Percentiles rank a stretch among this genome's conserved stretches.
Conservation (phyloP, 306 rosid genomes). For the Quillaja saponaria region DNA sequence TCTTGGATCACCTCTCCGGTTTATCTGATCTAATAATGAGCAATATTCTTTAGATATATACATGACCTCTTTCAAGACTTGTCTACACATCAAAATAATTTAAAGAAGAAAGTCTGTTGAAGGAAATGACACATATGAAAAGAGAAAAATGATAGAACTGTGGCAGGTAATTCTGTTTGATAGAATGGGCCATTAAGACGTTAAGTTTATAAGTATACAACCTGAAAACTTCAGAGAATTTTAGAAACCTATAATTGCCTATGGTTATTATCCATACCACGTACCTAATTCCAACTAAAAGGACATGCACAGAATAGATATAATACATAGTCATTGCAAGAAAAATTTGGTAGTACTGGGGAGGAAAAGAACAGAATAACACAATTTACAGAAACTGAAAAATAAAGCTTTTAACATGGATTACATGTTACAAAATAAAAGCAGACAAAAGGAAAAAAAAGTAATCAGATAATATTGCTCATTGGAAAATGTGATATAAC, state of each 20-base stretch:
- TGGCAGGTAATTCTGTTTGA: slow-evolving; percentile 3
- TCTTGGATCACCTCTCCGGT: slow-evolving; percentile 60
- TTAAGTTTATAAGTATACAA: neutral
- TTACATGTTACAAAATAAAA: too few relatives aligned
- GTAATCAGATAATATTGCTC: too few relatives aligned
- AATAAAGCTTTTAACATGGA: too few relatives aligned
- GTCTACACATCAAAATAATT: neutral
- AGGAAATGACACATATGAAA: slow-evolving; percentile 9
- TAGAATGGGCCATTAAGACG: slow-evolving; percentile 21
- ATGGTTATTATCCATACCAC: neutral
- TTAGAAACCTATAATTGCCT: slow-evolving; percentile 13
- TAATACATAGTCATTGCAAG: slow-evolving; percentile 5
- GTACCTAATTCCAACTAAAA: slow-evolving; percentile 23
- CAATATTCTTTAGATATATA: slow-evolving; percentile 40
- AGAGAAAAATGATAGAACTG: neutral
- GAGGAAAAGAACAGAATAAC: neutral
- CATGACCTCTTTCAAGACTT: slow-evolving; percentile 15
- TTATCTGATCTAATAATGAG: slow-evolving; percentile 66
- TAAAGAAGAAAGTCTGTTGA: slow-evolving; percentile 23
- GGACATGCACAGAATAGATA: slow-evolving; percentile 3
- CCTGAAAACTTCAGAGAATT: slow-evolving; percentile 11
- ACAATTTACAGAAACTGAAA: neutral
- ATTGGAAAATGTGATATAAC: too few relatives aligned
- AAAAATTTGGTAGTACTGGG: neutral
- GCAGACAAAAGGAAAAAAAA: too few relatives aligned